phyloP scores from a whole-genome alignment of 75 land plant genomes.

The Pinus taeda region DNA sequence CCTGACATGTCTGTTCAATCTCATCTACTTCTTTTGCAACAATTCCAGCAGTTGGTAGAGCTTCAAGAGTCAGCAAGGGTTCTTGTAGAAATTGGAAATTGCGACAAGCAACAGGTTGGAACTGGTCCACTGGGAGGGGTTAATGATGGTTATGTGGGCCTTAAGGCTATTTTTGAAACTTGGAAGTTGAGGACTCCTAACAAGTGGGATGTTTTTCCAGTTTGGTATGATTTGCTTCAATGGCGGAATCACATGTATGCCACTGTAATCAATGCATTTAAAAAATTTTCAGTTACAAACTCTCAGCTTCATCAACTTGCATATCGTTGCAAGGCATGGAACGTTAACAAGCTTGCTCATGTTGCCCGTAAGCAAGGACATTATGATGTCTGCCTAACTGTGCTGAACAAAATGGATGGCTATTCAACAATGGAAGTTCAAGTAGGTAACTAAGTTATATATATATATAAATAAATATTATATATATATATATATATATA shows the following conservation, averaged over 20 bases:
- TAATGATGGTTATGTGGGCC: constrained; percentile 67
- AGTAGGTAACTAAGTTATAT: constrained; percentile 33
- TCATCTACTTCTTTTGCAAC: constrained; percentile 83
- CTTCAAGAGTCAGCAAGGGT: constrained; percentile 90
- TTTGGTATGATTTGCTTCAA: constrained; percentile 94
- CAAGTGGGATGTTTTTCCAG: constrained; percentile 92
- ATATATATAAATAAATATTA: too few species aligned
- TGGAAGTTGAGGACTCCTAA: constrained; percentile 95
- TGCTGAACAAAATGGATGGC: constrained; percentile 97
- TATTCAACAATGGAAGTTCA: constrained; percentile 94
- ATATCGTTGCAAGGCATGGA: constrained; percentile 95
- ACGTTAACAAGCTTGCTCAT: constrained; percentile 94
- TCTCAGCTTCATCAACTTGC: constrained; percentile 90
- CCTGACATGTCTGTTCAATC: constrained; percentile 94
- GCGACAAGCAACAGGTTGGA: constrained; percentile 64
- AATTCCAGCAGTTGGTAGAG: constrained; percentile 96
- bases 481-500: too few species aligned
- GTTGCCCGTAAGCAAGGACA: constrained; percentile 94
- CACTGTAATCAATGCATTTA: constrained; percentile 88
- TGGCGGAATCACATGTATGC: constrained; percentile 98
- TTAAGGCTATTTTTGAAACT: constrained; percentile 94
- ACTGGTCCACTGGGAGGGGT: constrained; percentile 41
- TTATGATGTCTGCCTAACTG: constrained; percentile 90
- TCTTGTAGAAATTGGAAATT: constrained; percentile 81
- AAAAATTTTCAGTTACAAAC: constrained; percentile 68